Percentiles rank a stretch among this genome's conserved stretches.
These are phyloP conservation scores for Geotrichum australiense DNA, from an alignment of 1,139 yeast genomes.

Conservation along the genomic window DNA sequence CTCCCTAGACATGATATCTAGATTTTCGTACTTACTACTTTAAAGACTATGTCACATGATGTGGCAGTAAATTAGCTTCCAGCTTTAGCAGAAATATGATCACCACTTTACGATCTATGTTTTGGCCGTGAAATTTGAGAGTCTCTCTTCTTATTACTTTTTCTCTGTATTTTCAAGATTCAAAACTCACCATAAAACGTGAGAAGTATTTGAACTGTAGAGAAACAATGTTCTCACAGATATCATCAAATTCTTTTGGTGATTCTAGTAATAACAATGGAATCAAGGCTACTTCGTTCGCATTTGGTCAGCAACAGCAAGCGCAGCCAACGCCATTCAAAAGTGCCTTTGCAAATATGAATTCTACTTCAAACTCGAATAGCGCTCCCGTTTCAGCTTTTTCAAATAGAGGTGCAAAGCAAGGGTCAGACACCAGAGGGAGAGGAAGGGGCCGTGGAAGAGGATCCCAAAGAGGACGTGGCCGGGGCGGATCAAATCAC, in stretches of 20 bases:
- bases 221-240: slow-evolving; percentile 3
- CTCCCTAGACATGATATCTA: no score
- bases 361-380: neutral
- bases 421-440: slow-evolving; percentile 3
- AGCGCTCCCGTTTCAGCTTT: neutral
- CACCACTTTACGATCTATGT: no score
- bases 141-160: no score
- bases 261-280: slow-evolving; percentile 4
- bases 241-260: neutral
- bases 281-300: slow-evolving; percentile 7
- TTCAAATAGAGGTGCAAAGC: neutral
- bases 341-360: slow-evolving; percentile 7
- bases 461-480: slow-evolving; percentile 1
- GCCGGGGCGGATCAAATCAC: neutral
- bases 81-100: no score
- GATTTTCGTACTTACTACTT: no score
- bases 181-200: no score
- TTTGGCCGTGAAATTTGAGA: no score
- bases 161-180: no score
- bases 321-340: neutral
- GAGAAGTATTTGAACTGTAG: no score
- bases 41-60: no score
- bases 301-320: slow-evolving; percentile 7
- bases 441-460: slow-evolving; percentile 10
- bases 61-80: no score